A percentile compares a stretch with the other conserved stretches of the same genome.
Conservation (phyloP, 139 green algal genomes). For the Diplosphaera chodatii region DNA sequence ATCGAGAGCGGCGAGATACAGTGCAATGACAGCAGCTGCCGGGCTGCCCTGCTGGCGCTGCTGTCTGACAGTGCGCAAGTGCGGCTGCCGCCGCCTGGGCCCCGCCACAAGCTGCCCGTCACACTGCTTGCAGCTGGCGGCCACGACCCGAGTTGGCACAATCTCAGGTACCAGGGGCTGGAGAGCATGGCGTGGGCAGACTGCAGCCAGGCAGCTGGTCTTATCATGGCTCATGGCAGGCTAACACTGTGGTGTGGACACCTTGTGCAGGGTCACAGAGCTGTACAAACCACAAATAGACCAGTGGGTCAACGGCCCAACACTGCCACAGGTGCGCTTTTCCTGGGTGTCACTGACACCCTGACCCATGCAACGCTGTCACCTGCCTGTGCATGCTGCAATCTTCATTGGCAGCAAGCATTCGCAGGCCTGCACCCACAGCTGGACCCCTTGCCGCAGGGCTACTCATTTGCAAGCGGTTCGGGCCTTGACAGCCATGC, state of each 20-base stretch:
- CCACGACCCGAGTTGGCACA: conserved; percentile 15
- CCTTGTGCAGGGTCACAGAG: conserved; percentile 31
- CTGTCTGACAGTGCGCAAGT: background rate
- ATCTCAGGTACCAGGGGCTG: background rate
- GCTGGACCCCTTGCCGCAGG: background rate
- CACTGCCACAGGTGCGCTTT: conserved; percentile 20
- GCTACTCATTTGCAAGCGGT: conserved; percentile 15
- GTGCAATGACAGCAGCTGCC: background rate
- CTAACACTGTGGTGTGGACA: background rate
- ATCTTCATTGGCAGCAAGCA: background rate
- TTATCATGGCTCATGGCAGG: background rate
- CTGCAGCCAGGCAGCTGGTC: background rate
- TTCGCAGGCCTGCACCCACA: too few relatives aligned
- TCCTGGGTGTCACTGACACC: background rate
- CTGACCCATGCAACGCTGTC: background rate
- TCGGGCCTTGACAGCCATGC: background rate
- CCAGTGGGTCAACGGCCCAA: conserved; percentile 33
- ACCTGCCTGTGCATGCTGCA: too few relatives aligned
- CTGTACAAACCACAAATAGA: conserved; percentile 44
- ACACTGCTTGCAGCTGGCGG: conserved; percentile 12
- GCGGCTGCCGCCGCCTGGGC: background rate
- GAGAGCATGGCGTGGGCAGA: background rate
- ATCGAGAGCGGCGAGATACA: background rate
- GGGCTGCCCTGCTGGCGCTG: background rate
- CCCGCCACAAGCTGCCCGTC: background rate